These are phyloP conservation scores for Margaritispora aquatica DNA, from an alignment of 495 filamentous ascomycete species.

Conservation along the genomic window DNA sequence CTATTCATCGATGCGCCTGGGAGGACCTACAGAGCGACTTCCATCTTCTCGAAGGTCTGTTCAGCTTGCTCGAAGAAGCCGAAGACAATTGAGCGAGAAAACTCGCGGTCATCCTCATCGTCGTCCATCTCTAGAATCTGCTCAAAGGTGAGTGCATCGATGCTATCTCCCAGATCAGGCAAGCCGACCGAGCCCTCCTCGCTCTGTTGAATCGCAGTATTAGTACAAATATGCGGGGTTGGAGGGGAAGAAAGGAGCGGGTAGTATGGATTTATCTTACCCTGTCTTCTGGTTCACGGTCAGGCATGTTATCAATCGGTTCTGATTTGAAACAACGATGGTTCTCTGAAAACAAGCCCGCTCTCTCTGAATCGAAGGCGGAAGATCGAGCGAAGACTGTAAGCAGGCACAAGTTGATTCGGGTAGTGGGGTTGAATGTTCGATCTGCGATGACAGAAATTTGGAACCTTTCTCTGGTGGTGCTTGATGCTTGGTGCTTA, in stretches of 20 bases:
- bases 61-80: slow-evolving; percentile 92
- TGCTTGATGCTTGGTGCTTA: neutral
- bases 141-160: slow-evolving; percentile 77
- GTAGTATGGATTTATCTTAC: slow-evolving; percentile 4
- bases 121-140: slow-evolving; percentile 64
- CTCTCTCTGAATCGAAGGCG: neutral
- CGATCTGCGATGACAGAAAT: neutral
- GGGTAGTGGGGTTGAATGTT: neutral
- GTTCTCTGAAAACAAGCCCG: neutral
- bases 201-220: slow-evolving; percentile 11
- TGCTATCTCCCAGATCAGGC: slow-evolving; percentile 53
- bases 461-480: neutral
- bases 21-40: slow-evolving; percentile 64
- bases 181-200: slow-evolving; percentile 23
- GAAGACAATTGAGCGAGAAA: slow-evolving; percentile 75
- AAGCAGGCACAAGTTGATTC: neutral
- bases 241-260: neutral
- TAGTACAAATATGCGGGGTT: neutral
- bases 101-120: slow-evolving; percentile 26
- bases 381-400: neutral
- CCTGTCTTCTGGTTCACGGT: slow-evolving; percentile 21
- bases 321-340: neutral
- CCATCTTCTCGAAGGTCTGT: slow-evolving; percentile 81
- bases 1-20: neutral
- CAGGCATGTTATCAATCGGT: slow-evolving; percentile 1